Evolutionary conservation across 2,329 filamentous ascomycete genomes (phyloP).

Genomic region (Aspergillus terreus): DNA sequence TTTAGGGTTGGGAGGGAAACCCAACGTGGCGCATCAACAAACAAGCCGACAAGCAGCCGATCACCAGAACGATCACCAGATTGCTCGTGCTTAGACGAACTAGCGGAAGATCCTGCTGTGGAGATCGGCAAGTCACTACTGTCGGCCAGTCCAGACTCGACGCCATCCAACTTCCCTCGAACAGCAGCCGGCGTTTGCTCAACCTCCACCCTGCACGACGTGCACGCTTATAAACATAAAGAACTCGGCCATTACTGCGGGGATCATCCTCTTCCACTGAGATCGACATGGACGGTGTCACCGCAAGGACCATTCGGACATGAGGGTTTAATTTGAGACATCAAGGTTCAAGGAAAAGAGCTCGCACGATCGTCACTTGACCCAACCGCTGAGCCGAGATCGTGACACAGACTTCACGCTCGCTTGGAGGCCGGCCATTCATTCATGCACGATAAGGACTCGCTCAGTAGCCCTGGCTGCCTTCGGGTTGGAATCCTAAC

Average conservation of each 20-base stretch:
- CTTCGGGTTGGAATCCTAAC: slow-evolving; percentile 1
- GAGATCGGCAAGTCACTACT: background rate
- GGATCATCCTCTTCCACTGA: background rate
- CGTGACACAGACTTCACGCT: background rate
- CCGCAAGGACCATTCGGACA: background rate
- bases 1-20: background rate
- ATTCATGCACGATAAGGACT: background rate
- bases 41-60: background rate
- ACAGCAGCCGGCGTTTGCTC: background rate
- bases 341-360: background rate
- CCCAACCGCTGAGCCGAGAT: background rate
- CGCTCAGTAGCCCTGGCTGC: slow-evolving; percentile 2
- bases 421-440: background rate
- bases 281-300: background rate
- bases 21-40: background rate
- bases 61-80: background rate
- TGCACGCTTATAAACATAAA: background rate
- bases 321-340: background rate
- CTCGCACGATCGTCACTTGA: background rate
- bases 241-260: background rate
- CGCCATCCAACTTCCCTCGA: background rate
- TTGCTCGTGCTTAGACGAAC: background rate
- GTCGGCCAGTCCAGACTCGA: background rate
- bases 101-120: background rate
- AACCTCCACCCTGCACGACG: background rate